Evolutionary conservation across 371 early-diverging fungal genomes (phyloP), one percentile per base, ranked within the genome.

Genomic region (Haplosporangium sp.): DNA sequence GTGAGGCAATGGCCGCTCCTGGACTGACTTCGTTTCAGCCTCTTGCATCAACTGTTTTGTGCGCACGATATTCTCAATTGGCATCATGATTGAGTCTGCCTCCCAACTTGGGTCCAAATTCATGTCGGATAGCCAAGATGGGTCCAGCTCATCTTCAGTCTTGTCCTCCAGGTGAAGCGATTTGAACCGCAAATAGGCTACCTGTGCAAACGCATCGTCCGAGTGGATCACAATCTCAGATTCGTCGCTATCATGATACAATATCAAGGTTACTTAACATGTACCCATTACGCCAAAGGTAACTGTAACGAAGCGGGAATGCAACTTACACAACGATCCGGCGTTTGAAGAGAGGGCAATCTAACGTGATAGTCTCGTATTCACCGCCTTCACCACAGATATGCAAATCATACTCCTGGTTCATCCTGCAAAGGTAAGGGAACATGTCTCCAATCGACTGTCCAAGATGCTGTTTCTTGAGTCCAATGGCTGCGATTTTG

Each of bases 371-470:
- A 11, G 98, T 95, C 82, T 99, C 99, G 80, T 94, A 99, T 84
- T 99, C 99, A 21, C 99, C 99, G 51, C 99, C 99, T 84, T 99
- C 99, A 47, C 99, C 99, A 81, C 99, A 99, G 9, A 95, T 87
- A 82, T 99, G 96, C 21, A 94, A 80, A 37, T 94, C 96, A 74
- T 91, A 96, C 67, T 89, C 89, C 36, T 89, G 86, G 69, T 93
- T 86, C 93, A 97, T 84, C 21, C 80, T 80, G 66, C 90, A 81
- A 9, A 97, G 84, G 46, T 85, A 81, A 11, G 92, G 90, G 42
- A 88, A 86, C 90, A 98, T 93, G 64, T 95, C 86, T 9, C 66
- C 84, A 46, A 99, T 88, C 9, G 93, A 82, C 66, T 90, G 92
- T 0, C 96, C 96, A 16, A 98, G 82, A 82, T 98, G 95, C 0